Base-by-base conservation (phyloP, 495 filamentous ascomycete species). In the Xylaria telfairii region DNA sequence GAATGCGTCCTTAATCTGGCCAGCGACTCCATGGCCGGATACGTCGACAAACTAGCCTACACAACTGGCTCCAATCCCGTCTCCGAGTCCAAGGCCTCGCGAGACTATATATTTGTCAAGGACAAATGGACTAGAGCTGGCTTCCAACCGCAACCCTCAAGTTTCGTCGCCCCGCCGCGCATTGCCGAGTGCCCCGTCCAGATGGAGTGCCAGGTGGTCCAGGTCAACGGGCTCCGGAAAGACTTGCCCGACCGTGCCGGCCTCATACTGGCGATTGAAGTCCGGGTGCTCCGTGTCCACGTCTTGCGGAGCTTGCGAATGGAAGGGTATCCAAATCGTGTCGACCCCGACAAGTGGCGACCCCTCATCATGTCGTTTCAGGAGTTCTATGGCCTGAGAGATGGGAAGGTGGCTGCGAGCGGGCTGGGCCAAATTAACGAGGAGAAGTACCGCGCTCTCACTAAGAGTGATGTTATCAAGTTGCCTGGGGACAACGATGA, bases 1-100 rank as follows among this genome's bases (percentile, higher is more conserved):
- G 71, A 83, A 74, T 84, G 82, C 66, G 83, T 85, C 53, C 76
- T 84, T 51, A 85, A 85, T 60, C 79, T 84, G 9, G 66, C 81
- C 24, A 75, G 73, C 37, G 81, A 83, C 46, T 69, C 70, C 65
- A 83, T 85, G 82, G 76, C 71, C 21, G 60, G 39, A 26, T 56
- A 73, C 46, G 72, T 85, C 70, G 83, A 84, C 65, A 71, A 75
- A 10, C 69, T 85, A 26, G 80, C 83, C 12, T 71, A 72, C 21
- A 84, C 83, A 6, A 85, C 83, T 0, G 81, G 83, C 24, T 74
- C 73, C 24, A 53, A 71, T 32, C 73, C 74, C 2, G 74, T 81
- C 49, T 72, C 78, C 9, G 72, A 70, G 0, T 72, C 71, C 41
- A 81, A 81, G 73, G 28, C 51, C 13, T 62, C 39, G 26, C 56